phyloP scores from a whole-genome alignment of 1,139 yeast species.

The Kurtzmaniella quercitrusa region DNA sequence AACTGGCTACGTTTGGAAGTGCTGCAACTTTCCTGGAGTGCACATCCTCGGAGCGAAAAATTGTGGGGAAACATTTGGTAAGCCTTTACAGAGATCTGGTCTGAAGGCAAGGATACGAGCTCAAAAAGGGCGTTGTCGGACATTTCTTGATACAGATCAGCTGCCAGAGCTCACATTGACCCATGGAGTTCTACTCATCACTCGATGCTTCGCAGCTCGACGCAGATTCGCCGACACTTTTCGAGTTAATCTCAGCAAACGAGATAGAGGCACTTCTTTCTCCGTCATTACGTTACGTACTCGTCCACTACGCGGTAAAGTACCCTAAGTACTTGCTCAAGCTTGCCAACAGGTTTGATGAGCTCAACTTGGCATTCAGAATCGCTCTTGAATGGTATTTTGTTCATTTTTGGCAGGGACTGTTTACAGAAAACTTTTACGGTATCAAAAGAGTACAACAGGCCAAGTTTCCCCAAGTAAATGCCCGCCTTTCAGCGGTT shows the following conservation, averaged over 20 bases:
- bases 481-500: constrained; percentile 33
- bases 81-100: too few relatives aligned
- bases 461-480: constrained; percentile 30
- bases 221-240: constrained; percentile 72
- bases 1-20: too few relatives aligned
- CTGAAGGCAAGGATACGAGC: too few relatives aligned
- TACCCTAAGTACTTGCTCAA: constrained; percentile 68
- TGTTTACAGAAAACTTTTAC: constrained; percentile 89
- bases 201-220: constrained; percentile 74
- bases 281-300: constrained; percentile 75
- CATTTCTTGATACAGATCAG: too few relatives aligned
- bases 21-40: background rate
- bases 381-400: constrained; percentile 74
- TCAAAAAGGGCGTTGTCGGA: too few relatives aligned
- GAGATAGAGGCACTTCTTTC: constrained; percentile 76
- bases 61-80: background rate
- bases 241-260: constrained; percentile 75
- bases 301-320: constrained; percentile 76
- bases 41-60: background rate
- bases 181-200: constrained; percentile 80
- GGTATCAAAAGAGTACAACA: constrained; percentile 69
- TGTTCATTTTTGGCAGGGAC: constrained; percentile 71
- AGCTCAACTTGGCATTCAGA: constrained; percentile 58
- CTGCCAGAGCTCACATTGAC: background rate
- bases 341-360: constrained; percentile 71